These are phyloP conservation scores for Stygiomarasmius scandens DNA, from an alignment of 1,284 basidiomycete species.

Conservation along the genomic window DNA sequence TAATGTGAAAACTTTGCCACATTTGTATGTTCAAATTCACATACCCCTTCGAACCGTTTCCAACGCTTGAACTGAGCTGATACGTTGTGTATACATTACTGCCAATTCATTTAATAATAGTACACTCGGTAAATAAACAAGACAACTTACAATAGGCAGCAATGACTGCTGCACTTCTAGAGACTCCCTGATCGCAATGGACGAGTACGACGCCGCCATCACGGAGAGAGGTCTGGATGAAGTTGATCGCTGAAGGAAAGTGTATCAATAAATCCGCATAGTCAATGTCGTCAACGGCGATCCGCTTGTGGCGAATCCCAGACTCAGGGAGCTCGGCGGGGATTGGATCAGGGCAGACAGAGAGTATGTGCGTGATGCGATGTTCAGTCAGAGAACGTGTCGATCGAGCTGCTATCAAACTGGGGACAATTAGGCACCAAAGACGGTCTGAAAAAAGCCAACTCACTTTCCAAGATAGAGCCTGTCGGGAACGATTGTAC, in stretches of 20 bases:
- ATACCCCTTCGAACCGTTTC: conserved; percentile 64
- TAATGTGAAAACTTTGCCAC: not conserved
- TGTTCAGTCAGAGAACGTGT: conserved; percentile 74
- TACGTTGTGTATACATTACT: conserved; percentile 76
- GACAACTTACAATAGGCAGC: conserved; percentile 73
- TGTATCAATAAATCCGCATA: conserved; percentile 82
- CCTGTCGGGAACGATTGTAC: conserved; percentile 65
- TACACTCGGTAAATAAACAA: not conserved
- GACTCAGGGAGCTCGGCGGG: conserved; percentile 78
- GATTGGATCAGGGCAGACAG: conserved; percentile 72
- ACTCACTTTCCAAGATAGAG: conserved; percentile 79
- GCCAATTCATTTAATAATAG: conserved; percentile 15
- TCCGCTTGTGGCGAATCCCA: conserved; percentile 69
- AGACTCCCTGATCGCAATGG: conserved; percentile 83
- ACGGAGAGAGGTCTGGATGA: conserved; percentile 75
- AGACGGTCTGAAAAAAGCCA: conserved; percentile 12
- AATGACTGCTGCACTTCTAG: conserved; percentile 79
- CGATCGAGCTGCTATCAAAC: conserved; percentile 71
- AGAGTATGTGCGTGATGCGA: conserved; percentile 76
- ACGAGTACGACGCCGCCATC: conserved; percentile 78
- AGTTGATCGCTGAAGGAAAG: conserved; percentile 73
- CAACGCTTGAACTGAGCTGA: conserved; percentile 62
- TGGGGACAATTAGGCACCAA: conserved; percentile 28
- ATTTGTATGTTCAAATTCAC: not conserved
- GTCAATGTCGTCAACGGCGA: conserved; percentile 79